Base-by-base conservation (phyloP, 2,329 filamentous ascomycete species). In the Rutstroemia sp. region DNA sequence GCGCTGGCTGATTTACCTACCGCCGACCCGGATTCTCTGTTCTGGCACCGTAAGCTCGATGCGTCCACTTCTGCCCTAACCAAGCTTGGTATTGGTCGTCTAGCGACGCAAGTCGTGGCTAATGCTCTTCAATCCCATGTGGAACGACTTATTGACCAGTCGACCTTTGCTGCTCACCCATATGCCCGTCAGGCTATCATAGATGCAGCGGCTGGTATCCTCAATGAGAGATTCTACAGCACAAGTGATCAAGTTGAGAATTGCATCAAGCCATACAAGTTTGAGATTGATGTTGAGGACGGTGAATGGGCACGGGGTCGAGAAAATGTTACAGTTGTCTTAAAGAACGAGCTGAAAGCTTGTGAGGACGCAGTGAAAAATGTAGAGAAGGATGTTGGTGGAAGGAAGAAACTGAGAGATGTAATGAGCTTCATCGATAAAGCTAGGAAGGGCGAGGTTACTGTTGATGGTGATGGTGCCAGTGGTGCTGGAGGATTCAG, bases 221-320 rank as follows among this genome's bases (percentile, higher is more conserved):
- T 99, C 12, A 94, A 94, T 62, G 94, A 99, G 67, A 81, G 92
- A 14, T 96, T 95, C 62, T 97, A 96, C 74, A 94, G 92, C 72
- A 99, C 95, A 1, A 94, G 89, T 61, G 95, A 99, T 67, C 94
- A 97, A 73, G 89, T 99, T 1, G 94, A 99, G 72, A 97, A 97
- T 69, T 99, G 92, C 70, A 95, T 99, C 73, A 99, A 99, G 72
- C 94, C 95, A 0, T 99, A 92, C 77, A 99, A 99, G 70, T 97
- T 92, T 64, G 91, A 96, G 61, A 95, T 99, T 58, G 94, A 99
- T 65, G 85, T 99, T 46, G 90, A 96, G 67, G 88, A 92, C 41
- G 79, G 84, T 7, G 95, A 99, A 70, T 99, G 94, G 94, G 72
- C 78, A 3, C 83, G 88, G 59, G 92, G 91, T 0, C 80, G 92